A percentile compares a stretch with the other conserved stretches of the same genome.
Conservation (phyloP, 345 rosid genomes). For the Punica granatum region DNA sequence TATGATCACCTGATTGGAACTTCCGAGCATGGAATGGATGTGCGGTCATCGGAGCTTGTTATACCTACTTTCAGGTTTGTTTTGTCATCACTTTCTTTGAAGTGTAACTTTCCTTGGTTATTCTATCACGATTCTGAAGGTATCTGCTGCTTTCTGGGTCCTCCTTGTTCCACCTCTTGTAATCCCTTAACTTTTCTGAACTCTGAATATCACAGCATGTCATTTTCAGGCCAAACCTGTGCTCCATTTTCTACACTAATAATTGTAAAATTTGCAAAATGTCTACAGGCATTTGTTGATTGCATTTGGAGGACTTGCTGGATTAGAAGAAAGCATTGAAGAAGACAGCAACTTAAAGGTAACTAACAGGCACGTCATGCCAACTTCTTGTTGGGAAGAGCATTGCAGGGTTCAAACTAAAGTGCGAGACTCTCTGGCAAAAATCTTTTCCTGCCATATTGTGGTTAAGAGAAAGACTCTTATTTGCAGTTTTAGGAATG, state of each 20-base stretch:
- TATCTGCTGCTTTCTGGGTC: background rate
- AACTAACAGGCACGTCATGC: background rate
- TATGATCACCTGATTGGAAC: conserved; percentile 86
- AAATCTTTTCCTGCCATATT: too few relatives aligned
- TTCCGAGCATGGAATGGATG: conserved; percentile 83
- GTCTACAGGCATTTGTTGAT: conserved; percentile 65
- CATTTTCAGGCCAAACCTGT: background rate
- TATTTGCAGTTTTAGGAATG: background rate
- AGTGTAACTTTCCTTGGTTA: background rate
- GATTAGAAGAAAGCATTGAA: conserved; percentile 77
- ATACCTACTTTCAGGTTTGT: conserved; percentile 65
- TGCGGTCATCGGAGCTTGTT: conserved; percentile 58
- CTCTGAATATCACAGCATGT: background rate
- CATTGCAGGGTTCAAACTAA: background rate
- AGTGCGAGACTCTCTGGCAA: background rate
- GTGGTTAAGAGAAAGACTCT: background rate
- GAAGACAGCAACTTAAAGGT: conserved; percentile 70
- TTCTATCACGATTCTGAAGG: background rate
- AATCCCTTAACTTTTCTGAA: background rate
- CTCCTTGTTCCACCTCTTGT: background rate
- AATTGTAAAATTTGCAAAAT: background rate
- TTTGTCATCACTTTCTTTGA: background rate
- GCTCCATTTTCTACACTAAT: background rate
- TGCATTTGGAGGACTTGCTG: conserved; percentile 97
- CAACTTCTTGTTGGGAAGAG: background rate